These are phyloP conservation scores for Opeltia flavorubescens DNA, from an alignment of 495 filamentous ascomycete species.

Conservation along the genomic window DNA sequence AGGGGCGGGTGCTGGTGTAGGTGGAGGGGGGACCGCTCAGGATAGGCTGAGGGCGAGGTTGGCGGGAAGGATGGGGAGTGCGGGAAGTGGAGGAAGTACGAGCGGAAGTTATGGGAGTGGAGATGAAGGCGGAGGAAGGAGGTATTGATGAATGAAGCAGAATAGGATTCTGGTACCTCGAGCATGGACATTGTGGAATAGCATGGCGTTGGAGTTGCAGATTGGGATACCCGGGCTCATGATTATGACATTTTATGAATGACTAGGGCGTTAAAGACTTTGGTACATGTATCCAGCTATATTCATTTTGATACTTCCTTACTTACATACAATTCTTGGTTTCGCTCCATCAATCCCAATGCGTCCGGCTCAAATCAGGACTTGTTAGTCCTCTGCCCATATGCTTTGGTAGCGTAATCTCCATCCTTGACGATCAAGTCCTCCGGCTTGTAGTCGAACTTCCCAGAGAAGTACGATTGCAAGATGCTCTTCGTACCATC, in stretches of 20 bases:
- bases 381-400: slow-evolving; percentile 50
- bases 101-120: slow-evolving; percentile 6
- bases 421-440: slow-evolving; percentile 87
- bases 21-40: slow-evolving; percentile 30
- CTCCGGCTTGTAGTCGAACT: slow-evolving; percentile 73
- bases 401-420: slow-evolving; percentile 92
- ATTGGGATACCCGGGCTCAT: too few species aligned
- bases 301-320: too few species aligned
- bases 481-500: slow-evolving; percentile 79
- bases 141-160: slow-evolving; percentile 21
- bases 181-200: too few species aligned
- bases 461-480: slow-evolving; percentile 76
- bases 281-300: too few species aligned
- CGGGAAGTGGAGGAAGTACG: neutral
- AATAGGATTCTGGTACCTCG: too few species aligned
- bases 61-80: slow-evolving; percentile 21
- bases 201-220: too few species aligned
- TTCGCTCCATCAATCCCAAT: too few species aligned
- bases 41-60: slow-evolving; percentile 54
- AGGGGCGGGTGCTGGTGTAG: slow-evolving; percentile 31
- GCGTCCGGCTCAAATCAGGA: neutral
- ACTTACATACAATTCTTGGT: too few species aligned
- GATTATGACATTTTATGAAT: too few species aligned
- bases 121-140: slow-evolving; percentile 1
- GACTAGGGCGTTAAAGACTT: too few species aligned